These are phyloP conservation scores for Brassica nigra DNA, from an alignment of 345 rosid genomes.

Conservation along the genomic window DNA sequence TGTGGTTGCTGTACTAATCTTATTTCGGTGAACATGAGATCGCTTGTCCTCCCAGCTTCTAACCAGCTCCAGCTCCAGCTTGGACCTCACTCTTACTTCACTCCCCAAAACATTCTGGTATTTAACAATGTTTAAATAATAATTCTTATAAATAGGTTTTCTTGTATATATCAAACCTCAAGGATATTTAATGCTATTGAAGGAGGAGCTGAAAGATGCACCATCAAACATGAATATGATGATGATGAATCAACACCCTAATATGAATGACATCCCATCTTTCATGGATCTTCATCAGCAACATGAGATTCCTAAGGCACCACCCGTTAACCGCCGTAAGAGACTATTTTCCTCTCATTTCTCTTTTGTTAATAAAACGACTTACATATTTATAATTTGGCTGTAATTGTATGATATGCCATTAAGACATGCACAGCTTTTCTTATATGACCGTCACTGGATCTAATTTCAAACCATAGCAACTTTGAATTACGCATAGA, in stretches of 20 bases:
- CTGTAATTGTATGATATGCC: neutral
- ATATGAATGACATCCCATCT: slow-evolving; percentile 48
- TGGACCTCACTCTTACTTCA: slow-evolving; percentile 73
- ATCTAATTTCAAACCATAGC: slow-evolving; percentile 20
- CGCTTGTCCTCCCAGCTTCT: slow-evolving; percentile 64
- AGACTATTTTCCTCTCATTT: slow-evolving; percentile 1
- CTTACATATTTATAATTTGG: neutral
- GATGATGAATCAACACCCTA: slow-evolving; percentile 68
- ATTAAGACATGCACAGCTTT: slow-evolving; percentile 25
- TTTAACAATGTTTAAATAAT: neutral
- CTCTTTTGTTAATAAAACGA: neutral
- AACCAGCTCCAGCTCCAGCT: slow-evolving; percentile 70
- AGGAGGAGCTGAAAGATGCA: slow-evolving; percentile 84
- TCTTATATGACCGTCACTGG: neutral
- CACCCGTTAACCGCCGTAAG: slow-evolving; percentile 83
- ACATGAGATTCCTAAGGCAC: slow-evolving; percentile 69
- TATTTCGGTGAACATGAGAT: slow-evolving; percentile 77
- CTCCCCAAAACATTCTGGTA: slow-evolving; percentile 77
- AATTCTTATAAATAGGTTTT: neutral
- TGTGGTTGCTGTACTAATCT: slow-evolving; percentile 97
- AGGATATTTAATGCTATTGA: neutral
- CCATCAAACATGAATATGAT: slow-evolving; percentile 69
- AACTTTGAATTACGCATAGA: neutral
- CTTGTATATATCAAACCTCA: neutral
- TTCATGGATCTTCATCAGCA: slow-evolving; percentile 54